These are phyloP conservation scores for Scutellaria baicalensis DNA, from an alignment of 257 asterid genomes.

Conservation along the genomic window DNA sequence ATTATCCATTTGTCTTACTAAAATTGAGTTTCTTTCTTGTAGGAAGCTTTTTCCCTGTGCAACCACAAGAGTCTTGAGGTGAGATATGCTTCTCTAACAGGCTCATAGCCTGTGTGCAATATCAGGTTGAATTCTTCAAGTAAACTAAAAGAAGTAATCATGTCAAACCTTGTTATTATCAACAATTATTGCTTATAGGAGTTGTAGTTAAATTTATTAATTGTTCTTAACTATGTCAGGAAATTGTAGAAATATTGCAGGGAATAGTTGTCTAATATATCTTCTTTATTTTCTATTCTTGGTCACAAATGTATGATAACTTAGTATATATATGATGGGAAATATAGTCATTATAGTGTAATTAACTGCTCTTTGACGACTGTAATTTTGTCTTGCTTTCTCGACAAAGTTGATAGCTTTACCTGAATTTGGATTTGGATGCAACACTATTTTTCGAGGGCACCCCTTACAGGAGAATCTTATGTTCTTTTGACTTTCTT, in stretches of 20 bases:
- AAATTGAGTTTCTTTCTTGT: slow-evolving; percentile 24
- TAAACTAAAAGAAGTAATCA: neutral
- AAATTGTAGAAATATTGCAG: neutral
- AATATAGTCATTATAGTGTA: neutral
- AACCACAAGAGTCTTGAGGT: slow-evolving; percentile 73
- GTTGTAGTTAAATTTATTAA: neutral
- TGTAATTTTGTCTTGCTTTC: neutral
- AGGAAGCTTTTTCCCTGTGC: slow-evolving; percentile 94
- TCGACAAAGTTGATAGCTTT: neutral
- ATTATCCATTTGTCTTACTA: neutral
- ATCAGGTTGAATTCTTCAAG: neutral
- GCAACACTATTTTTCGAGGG: neutral
- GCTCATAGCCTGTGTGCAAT: neutral
- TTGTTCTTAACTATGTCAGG: neutral
- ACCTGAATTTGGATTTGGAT: neutral
- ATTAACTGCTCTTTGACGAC: neutral
- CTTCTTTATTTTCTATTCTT: neutral
- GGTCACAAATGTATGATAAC: neutral
- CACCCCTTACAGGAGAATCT: slow-evolving; percentile 1
- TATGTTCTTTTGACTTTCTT: slow-evolving; percentile 2
- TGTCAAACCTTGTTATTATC: neutral
- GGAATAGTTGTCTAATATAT: neutral
- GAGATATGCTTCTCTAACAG: slow-evolving; percentile 12
- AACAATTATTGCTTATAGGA: neutral
- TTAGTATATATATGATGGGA: neutral